Evolutionary conservation across 176 grass and related monocot species (phyloP), one percentile per base, ranked within the genome.

Genomic region (Carex parvula): DNA sequence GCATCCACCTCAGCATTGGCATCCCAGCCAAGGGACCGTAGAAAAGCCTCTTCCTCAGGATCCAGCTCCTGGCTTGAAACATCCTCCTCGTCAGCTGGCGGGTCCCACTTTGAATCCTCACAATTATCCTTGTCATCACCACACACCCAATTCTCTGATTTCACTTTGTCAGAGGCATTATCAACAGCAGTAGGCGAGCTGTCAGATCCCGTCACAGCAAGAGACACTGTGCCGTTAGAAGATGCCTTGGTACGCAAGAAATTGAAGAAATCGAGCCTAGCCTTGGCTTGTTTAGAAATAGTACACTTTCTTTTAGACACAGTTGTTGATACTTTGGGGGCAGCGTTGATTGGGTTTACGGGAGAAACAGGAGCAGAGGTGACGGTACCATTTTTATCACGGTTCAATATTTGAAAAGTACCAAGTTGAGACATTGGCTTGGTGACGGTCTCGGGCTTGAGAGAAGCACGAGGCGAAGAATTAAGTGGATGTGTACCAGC

Each of bases 211-310:
- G 52, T 78, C 26, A 62, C 85, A 42, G 79, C 22, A 75, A 53
- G n/a, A 84, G 81, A 61, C 30, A 66, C 70, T 59, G 86, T 76
- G 44, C 50, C 60, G 13, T 55, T 54, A 33, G 59, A 60, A 3
- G 79, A 62, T 44, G 81, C 30, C 41, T 88, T 84, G 18, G 26
- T 76, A 42, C 86, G 67, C 57, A 88, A 79, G 72, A 52, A 59
- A 60, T 88, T 88, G 86, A 88, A 88, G 69, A 88, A 88, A 1
- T 88, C 86, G 11, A 68, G 24, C 29, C 61, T 62, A 68, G 74
- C 81, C 81, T 88, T 84, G 54, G 70, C 86, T 42, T 88, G 80
- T 63, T 81, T 64, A 8, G 79, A 81, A 81, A 81, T 35, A 1
- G 14, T 15, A 6, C 17, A 72, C 71, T 74, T 53, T 18, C 56